Evolutionary conservation across 805 yeast genomes (phyloP).

Genomic region (Torulaspora microellipsoides): DNA sequence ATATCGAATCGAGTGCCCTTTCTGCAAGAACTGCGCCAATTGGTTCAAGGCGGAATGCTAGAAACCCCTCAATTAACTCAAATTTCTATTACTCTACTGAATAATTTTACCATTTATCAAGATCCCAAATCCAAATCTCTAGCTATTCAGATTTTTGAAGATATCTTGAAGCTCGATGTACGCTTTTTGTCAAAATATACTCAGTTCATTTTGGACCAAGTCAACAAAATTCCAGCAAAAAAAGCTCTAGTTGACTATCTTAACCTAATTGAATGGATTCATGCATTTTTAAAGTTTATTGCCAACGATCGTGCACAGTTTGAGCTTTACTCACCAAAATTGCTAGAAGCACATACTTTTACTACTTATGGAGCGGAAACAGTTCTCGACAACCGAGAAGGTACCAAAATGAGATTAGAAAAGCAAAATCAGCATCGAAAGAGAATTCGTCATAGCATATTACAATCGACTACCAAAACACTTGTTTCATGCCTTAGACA

Average conservation of each 20-base stretch:
- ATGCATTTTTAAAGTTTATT: conserved; percentile 32
- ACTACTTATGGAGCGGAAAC: conserved; percentile 28
- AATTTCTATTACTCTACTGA: conserved; percentile 38
- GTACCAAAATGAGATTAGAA: conserved; percentile 17
- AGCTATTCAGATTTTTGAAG: conserved; percentile 39
- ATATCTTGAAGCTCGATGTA: conserved; percentile 34
- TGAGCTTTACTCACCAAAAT: conserved; percentile 32
- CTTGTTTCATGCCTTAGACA: conserved; percentile 25
- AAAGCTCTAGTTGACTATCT: conserved; percentile 55
- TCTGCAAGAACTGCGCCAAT: conserved; percentile 20
- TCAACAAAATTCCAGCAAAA: conserved; percentile 33
- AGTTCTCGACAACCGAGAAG: conserved; percentile 26
- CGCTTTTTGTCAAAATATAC: conserved; percentile 36
- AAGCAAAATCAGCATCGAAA: conserved; percentile 38
- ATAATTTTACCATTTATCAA: conserved; percentile 47
- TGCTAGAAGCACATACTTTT: conserved; percentile 40
- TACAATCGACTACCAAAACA: conserved; percentile 30
- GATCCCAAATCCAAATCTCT: conserved; percentile 46
- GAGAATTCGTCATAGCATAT: conserved; percentile 37
- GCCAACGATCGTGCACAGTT: conserved; percentile 24
- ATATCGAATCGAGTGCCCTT: conserved; percentile 28
- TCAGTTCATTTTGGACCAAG: conserved; percentile 37
- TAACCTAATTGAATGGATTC: conserved; percentile 56
- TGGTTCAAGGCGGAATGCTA: conserved; percentile 17
- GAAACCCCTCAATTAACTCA: conserved; percentile 26